A percentile compares a stretch with the other conserved stretches of the same genome.
Conservation (phyloP, 225 moss, liverwort and hornwort species). For the Polytrichum commune region DNA sequence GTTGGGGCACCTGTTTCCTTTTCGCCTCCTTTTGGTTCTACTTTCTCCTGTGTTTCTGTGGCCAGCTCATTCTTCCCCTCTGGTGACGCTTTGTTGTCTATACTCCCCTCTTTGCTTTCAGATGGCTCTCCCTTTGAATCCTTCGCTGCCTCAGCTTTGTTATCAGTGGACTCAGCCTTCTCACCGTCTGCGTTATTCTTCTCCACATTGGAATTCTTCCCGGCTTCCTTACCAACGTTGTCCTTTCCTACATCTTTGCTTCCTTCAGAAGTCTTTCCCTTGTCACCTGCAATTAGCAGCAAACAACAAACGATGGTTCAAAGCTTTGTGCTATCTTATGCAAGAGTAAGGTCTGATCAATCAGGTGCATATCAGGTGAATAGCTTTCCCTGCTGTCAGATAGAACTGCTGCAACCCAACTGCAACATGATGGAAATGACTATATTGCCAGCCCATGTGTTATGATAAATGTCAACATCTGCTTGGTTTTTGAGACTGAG, state of each 20-base stretch:
- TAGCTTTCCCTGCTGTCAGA: no score
- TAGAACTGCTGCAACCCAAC: no score
- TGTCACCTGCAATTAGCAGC: conserved; percentile 10
- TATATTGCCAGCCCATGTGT: no score
- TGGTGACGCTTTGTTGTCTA: conserved; percentile 17
- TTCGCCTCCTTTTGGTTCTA: conserved; percentile 10
- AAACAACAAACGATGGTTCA: not conserved
- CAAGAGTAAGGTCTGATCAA: no score
- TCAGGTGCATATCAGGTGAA: no score
- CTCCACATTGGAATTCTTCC: conserved; percentile 1
- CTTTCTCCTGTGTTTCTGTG: conserved; percentile 10
- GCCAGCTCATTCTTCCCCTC: conserved; percentile 15
- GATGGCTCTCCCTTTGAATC: conserved; percentile 4
- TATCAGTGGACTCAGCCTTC: not conserved
- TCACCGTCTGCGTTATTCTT: conserved; percentile 23
- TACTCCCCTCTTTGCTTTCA: conserved; percentile 11
- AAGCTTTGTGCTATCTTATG: no score
- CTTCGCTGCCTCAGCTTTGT: not conserved
- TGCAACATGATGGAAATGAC: no score
- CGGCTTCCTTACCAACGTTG: not conserved
- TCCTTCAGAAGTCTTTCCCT: conserved; percentile 1
- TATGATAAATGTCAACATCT: no score
- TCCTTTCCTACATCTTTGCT: not conserved
- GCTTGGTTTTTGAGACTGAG: no score
- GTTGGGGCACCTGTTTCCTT: conserved; percentile 21